Percentiles rank a stretch among this genome's conserved stretches.
Conservation (phyloP, 805 yeast species). For the Candida tallmaniae region DNA sequence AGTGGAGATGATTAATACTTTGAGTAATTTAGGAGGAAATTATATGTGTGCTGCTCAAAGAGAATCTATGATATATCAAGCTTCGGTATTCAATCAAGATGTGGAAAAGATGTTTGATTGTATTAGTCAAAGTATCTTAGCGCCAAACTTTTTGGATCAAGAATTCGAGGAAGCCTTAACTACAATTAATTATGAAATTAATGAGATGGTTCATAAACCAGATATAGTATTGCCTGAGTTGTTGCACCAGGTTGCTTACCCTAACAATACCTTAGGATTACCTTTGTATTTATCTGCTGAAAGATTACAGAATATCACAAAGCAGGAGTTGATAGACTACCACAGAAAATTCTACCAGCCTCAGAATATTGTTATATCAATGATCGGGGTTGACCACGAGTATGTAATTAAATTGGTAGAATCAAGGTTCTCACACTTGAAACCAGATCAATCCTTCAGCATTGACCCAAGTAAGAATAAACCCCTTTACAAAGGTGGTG, state of each 20-base stretch:
- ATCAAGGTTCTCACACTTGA: slow-evolving; percentile 48
- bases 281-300: slow-evolving; percentile 82
- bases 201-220: slow-evolving; percentile 77
- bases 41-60: slow-evolving; percentile 90
- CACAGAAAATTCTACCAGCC: slow-evolving; percentile 70
- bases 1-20: slow-evolving; percentile 63
- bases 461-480: slow-evolving; percentile 1
- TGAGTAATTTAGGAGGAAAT: slow-evolving; percentile 86
- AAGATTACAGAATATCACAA: slow-evolving; percentile 50
- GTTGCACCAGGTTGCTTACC: slow-evolving; percentile 80
- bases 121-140: slow-evolving; percentile 71
- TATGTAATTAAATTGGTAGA: slow-evolving; percentile 61
- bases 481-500: slow-evolving; percentile 46
- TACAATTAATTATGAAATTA: slow-evolving; percentile 76
- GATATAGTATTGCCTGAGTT: slow-evolving; percentile 85
- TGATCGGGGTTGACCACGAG: slow-evolving; percentile 77
- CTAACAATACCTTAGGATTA: slow-evolving; percentile 69
- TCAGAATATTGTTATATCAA: slow-evolving; percentile 75
- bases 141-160: slow-evolving; percentile 60
- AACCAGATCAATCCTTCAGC: slow-evolving; percentile 23
- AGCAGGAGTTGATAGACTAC: slow-evolving; percentile 53
- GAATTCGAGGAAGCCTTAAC: slow-evolving; percentile 72
- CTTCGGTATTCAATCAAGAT: slow-evolving; percentile 86
- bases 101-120: slow-evolving; percentile 73
- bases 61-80: slow-evolving; percentile 90